Evolutionary conservation across 495 filamentous ascomycete genomes (phyloP), one percentile per base, ranked within the genome.

Genomic region (Talaromyces stipitatus): DNA sequence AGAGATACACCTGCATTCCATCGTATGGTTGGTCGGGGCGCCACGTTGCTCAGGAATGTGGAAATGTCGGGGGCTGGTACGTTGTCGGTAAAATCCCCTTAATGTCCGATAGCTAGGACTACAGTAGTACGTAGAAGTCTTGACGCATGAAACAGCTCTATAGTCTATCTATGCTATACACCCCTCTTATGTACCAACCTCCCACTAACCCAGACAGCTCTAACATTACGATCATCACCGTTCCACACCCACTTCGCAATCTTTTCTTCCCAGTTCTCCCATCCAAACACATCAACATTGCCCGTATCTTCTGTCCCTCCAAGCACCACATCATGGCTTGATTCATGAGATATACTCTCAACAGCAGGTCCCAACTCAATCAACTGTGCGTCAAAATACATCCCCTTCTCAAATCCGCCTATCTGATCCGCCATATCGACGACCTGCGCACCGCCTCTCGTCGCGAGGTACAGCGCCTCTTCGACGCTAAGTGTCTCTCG

Each of bases 171-270:
- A 12, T 27, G 3, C 30, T 16, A 43, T 28, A 43, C 16, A 20
- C 33, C 23, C 22, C 38, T 43, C 54, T 46, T 66, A 75, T 94
- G 88, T 50, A 96, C 91, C 71, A 90, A 66, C 63, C 81, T 68
- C 38, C 91, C 91, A 61, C 72, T 78, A 23, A 96, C 89, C 89
- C 89, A 96, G 0, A 96, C 91, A 53, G 71, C 79, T 62, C 70
- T 72, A 2, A 87, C 87, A 72, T 95, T 95, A 61, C 91, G 69
- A 67, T 95, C 91, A 75, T 94, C 88, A 0, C 91, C 91, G 54
- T 80, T 86, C 73, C 84, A 96, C 50, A 95, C 77, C 91, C 91
- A 96, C 80, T 96, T 96, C 22, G 87, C 85, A 9, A 95, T 65
- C 64, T 74, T 79, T 53, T 95, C 88, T 20, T 81, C 76, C 88